Evolutionary conservation across 2,329 filamentous ascomycete species (phyloP).

Genomic region (Botrytis pseudocinerea): DNA sequence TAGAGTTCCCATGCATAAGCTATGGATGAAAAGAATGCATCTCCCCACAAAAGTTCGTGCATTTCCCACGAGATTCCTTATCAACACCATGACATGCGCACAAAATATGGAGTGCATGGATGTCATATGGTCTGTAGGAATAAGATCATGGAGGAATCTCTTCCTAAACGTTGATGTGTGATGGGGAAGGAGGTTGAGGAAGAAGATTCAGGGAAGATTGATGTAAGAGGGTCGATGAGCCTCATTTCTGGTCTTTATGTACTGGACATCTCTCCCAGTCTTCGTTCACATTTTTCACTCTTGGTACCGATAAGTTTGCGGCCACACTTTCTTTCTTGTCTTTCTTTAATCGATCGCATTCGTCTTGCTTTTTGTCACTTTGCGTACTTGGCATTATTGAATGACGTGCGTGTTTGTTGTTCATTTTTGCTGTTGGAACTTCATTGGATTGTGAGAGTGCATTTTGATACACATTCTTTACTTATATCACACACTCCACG

Average conservation of each 20-base stretch:
- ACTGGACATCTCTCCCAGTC: neutral
- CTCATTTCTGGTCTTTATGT: neutral
- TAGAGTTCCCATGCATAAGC: conserved; percentile 1
- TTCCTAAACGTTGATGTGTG: neutral
- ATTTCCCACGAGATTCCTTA: neutral
- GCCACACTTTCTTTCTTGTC: neutral
- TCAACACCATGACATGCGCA: neutral
- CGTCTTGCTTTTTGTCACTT: neutral
- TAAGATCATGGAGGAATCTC: neutral
- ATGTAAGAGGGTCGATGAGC: conserved; percentile 1
- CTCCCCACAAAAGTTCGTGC: neutral
- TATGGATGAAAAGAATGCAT: neutral
- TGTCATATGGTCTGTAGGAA: conserved; percentile 8
- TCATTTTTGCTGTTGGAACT: neutral
- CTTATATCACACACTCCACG: neutral
- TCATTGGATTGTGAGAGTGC: neutral
- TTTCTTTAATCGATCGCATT: conserved; percentile 4
- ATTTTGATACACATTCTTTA: neutral
- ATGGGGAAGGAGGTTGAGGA: neutral
- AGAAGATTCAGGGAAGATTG: neutral
- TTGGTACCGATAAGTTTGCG: neutral
- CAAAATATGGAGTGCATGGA: neutral
- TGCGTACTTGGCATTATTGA: neutral
- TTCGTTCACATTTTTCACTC: neutral
- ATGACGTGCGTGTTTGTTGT: neutral